Evolutionary conservation across 2,329 filamentous ascomycete genomes (phyloP), one percentile per base, ranked within the genome.

Genomic region (Pseudopithomyces chartarum): DNA sequence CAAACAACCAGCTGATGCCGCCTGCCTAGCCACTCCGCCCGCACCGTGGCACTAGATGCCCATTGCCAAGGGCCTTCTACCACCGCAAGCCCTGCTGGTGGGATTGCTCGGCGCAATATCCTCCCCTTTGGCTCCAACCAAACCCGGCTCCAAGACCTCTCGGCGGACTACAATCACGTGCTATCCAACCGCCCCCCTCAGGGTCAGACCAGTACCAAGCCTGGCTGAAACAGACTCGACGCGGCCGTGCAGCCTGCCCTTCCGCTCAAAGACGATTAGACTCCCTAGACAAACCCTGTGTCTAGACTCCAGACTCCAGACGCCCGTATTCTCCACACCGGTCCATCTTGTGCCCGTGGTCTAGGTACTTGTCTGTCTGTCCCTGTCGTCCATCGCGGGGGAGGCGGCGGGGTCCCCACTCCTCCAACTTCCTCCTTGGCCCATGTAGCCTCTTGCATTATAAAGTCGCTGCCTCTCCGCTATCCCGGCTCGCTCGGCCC

Each of bases 181-280:
- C 26, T 17, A 32, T 39, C 40, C 17, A 47, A 53, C 26, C 26
- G 26, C 26, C 26, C 26, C 26, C 26, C 8, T 8, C 26, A 4
- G n/a, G n/a, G n/a, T 8, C 26, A 29, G 26, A 42, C 20, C 36
- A 19, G 17, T 32, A 58, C 59, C 59, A 70, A 64, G 64, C 61
- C 52, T 65, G 62, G 63, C 67, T 70, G 69, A 69, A 71, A 70
- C 69, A 17, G 13, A 32, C 48, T 47, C 47, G 58, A 47, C 13
- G 52, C 52, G 40, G n/a, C n/a, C 29, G 53, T 45, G 34, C 36
- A 19, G 20, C 19, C 53, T 54, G 20, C 34, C 29, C n/a, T 20
- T 34, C n/a, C 32, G 33, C 6, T n/a, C 32, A 20, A 2, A 8
- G 13, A 33, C 11, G 5, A 32, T 12, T 17, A 20, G 2, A n/a